These are phyloP conservation scores for Agaricus subrufescens DNA, from an alignment of 768 basidiomycete genomes.

Conservation along the genomic window DNA sequence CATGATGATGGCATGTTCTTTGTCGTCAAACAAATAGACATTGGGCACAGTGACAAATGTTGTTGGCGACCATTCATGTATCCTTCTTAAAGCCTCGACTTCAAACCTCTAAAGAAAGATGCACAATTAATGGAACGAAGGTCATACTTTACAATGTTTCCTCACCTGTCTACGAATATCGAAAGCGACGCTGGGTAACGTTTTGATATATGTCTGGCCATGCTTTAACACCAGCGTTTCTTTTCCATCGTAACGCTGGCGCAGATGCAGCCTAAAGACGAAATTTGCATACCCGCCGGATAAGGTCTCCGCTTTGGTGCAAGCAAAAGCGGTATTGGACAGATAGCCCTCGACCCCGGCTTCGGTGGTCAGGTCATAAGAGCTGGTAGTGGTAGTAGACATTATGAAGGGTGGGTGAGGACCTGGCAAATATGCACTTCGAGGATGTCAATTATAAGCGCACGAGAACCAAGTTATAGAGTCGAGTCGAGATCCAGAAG, in stretches of 20 bases:
- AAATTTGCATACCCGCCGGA: constrained; percentile 55
- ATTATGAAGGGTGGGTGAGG: neutral
- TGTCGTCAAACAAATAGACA: constrained; percentile 46
- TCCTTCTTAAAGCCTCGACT: constrained; percentile 45
- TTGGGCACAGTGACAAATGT: constrained; percentile 43
- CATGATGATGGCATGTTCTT: constrained; percentile 51
- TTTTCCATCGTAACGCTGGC: constrained; percentile 32
- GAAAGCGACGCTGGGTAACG: constrained; percentile 18
- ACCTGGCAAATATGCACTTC: neutral
- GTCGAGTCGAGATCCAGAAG: no score
- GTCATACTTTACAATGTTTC: neutral
- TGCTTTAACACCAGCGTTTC: constrained; percentile 57
- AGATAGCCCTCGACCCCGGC: constrained; percentile 39
- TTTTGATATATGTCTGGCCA: constrained; percentile 38
- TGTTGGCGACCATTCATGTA: constrained; percentile 32
- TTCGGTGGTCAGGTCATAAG: constrained; percentile 27
- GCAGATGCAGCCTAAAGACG: constrained; percentile 48
- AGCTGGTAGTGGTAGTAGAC: neutral
- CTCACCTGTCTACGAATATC: constrained; percentile 50
- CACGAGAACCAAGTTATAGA: constrained; percentile 25
- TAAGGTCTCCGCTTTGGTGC: constrained; percentile 32
- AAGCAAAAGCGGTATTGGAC: constrained; percentile 40
- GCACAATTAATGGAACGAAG: neutral
- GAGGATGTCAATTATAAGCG: no score
- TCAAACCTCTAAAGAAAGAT: constrained; percentile 26